Evolutionary conservation across 2,329 filamentous ascomycete species (phyloP).

Genomic region (Diaporthe ampelina): DNA sequence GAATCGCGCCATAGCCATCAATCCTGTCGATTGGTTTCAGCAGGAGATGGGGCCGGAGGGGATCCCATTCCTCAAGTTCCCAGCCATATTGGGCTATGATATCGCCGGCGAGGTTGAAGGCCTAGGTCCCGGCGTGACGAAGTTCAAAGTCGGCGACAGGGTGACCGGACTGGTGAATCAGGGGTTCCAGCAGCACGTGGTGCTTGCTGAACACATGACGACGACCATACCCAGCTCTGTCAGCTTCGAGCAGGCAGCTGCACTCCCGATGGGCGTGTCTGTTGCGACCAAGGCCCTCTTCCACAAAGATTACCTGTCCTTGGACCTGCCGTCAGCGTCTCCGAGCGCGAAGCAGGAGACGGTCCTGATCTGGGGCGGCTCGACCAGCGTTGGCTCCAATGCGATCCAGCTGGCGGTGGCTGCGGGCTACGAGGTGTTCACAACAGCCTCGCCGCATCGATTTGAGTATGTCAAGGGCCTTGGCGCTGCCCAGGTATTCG

Average conservation of each 20-base stretch:
- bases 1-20: constrained; percentile 51
- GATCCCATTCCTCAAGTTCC: constrained; percentile 50
- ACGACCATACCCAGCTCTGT: constrained; percentile 45
- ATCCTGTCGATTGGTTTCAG: constrained; percentile 50
- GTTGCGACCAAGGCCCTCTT: constrained; percentile 45
- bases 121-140: constrained; percentile 47
- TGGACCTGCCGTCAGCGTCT: constrained; percentile 41
- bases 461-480: constrained; percentile 49
- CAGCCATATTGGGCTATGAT: constrained; percentile 51
- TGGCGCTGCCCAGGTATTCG: constrained; percentile 42
- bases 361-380: constrained; percentile 64
- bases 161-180: constrained; percentile 47
- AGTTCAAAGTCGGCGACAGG: constrained; percentile 53
- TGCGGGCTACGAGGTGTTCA: constrained; percentile 59
- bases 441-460: constrained; percentile 56
- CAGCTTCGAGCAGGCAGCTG: constrained; percentile 46
- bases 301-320: constrained; percentile 28
- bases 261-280: constrained; percentile 48
- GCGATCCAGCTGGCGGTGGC: constrained; percentile 59
- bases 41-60: constrained; percentile 48
- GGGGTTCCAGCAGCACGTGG: constrained; percentile 48
- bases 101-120: constrained; percentile 52
- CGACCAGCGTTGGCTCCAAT: constrained; percentile 59
- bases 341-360: constrained; percentile 41
- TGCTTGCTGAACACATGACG: constrained; percentile 44